Percentiles rank a stretch among this genome's conserved stretches.
Conservation (phyloP, 257 asterid species). For the Plantago major region DNA sequence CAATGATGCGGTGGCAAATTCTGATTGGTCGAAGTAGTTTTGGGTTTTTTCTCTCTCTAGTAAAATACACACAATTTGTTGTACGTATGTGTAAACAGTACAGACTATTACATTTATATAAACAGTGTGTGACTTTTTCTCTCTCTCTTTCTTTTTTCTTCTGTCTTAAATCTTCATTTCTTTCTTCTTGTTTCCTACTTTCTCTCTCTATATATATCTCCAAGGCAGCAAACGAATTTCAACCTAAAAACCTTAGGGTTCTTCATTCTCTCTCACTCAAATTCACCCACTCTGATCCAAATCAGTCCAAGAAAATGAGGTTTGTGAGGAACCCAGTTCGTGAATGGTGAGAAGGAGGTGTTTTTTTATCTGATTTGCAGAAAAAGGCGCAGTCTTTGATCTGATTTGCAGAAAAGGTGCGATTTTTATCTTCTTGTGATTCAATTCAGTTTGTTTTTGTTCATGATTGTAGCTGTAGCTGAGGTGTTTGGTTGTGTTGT, state of each 20-base stretch:
- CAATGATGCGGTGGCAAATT: slow-evolving; percentile 25
- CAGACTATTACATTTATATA: not conserved
- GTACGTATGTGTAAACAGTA: slow-evolving; percentile 24
- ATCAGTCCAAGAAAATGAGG: not conserved
- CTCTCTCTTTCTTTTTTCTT: slow-evolving; percentile 8
- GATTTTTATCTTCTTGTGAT: not conserved
- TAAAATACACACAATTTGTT: slow-evolving; percentile 13
- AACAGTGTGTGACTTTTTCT: slow-evolving; percentile 15
- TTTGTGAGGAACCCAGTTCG: slow-evolving; percentile 2
- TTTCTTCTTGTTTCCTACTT: slow-evolving; percentile 2
- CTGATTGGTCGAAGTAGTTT: slow-evolving; percentile 17
- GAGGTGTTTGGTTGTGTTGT: slow-evolving; percentile 13
- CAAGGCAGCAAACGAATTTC: slow-evolving; percentile 29
- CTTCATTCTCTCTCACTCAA: slow-evolving; percentile 16
- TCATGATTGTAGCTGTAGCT: slow-evolving; percentile 22
- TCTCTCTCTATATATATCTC: slow-evolving; percentile 32
- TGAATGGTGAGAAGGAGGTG: slow-evolving; percentile 8
- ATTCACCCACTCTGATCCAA: slow-evolving; percentile 12
- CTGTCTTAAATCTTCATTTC: not conserved
- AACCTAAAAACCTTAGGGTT: slow-evolving; percentile 38
- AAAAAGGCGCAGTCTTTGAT: slow-evolving; percentile 19
- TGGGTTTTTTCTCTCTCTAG: slow-evolving; percentile 12
- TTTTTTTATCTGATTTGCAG: not conserved
- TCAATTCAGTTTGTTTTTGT: slow-evolving; percentile 10
- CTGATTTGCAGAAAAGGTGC: slow-evolving; percentile 23